These are phyloP conservation scores for Hericium erinaceus DNA, from an alignment of 768 basidiomycete genomes.

Conservation along the genomic window DNA sequence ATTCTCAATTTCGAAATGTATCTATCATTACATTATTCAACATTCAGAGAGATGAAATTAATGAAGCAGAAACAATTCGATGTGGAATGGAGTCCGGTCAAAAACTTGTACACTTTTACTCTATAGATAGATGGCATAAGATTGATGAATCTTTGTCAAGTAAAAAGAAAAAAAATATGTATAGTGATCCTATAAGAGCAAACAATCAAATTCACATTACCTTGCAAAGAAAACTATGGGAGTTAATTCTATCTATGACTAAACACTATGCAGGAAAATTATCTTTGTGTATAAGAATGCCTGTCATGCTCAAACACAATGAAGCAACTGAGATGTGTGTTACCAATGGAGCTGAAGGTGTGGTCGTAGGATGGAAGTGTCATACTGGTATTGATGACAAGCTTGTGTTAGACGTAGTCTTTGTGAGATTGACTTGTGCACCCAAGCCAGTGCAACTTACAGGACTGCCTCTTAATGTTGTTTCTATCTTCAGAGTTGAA, in stretches of 20 bases:
- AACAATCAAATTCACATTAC: background rate
- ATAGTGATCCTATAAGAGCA: background rate
- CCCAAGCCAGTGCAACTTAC: conserved; percentile 2
- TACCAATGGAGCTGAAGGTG: conserved; percentile 17
- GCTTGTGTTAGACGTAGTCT: conserved; percentile 3
- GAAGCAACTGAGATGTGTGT: conserved; percentile 18
- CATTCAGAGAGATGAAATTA: conserved; percentile 28
- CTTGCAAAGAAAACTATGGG: conserved; percentile 16
- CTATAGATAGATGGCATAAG: conserved; percentile 4
- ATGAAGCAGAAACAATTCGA: conserved; percentile 20
- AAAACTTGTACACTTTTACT: conserved; percentile 20
- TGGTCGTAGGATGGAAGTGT: conserved; percentile 10
- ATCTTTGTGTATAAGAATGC: conserved; percentile 15
- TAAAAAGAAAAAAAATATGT: background rate
- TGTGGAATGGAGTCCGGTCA: conserved; percentile 26
- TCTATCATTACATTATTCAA: conserved; percentile 31
- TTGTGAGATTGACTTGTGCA: conserved; percentile 10
- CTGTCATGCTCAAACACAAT: conserved; percentile 16
- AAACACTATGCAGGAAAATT: conserved; percentile 14
- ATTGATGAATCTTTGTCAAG: background rate
- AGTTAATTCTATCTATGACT: conserved; percentile 8
- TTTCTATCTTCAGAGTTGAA: conserved; percentile 4
- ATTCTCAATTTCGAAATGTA: conserved; percentile 21
- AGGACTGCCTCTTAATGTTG: conserved; percentile 13
- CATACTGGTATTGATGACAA: background rate